Evolutionary conservation across 768 basidiomycete species (phyloP), one percentile per base, ranked within the genome.

Genomic region (Pulveroboletus sp.): DNA sequence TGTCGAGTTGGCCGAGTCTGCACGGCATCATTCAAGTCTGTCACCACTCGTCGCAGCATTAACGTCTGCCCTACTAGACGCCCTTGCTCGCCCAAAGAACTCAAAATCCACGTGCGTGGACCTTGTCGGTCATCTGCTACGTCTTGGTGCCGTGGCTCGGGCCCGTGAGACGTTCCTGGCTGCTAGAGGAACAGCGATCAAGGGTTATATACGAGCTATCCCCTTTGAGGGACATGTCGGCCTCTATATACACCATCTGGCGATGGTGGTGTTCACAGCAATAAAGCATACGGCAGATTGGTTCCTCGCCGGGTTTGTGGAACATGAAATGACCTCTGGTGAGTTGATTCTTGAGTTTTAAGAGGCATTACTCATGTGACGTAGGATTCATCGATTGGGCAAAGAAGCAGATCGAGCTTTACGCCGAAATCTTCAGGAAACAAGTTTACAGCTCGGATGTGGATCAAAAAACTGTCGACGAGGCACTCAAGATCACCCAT

Each of bases 231-330:
- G 95, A 3, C 83, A 94, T 59, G 82, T 94, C 29, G 80, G 78
- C 3, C 76, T 85, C 41, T 98, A 95, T 60, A 78, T 98, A 40
- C 85, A 82, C 29, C 91, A 97, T 61, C 74, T 98, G 29, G 82
- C 92, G 3, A 76, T 94, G 35, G 90, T 98, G 0, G 82, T 86
- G 49, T 98, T 98, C 60, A 97, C 94, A 1, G 85, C 90, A 1
- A 88, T 99, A 65, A 94, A 97, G 65, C 92, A 98, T 62, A 97
- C 94, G 1, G 91, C 91, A 13, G 95, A 99, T 69, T 99, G 97
- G 97, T 99, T 91, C 68, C 74, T 97, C 57, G 85, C 87, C 1
- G 94, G 92, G 48, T 99, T 97, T 70, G 90, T 87, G 67, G 97
- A 97, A 68, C 94, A 97, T 63, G 85, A 93, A 56, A 90, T 90